phyloP scores from a whole-genome alignment of 176 grass and related monocot species.

The Triticum monococcum region DNA sequence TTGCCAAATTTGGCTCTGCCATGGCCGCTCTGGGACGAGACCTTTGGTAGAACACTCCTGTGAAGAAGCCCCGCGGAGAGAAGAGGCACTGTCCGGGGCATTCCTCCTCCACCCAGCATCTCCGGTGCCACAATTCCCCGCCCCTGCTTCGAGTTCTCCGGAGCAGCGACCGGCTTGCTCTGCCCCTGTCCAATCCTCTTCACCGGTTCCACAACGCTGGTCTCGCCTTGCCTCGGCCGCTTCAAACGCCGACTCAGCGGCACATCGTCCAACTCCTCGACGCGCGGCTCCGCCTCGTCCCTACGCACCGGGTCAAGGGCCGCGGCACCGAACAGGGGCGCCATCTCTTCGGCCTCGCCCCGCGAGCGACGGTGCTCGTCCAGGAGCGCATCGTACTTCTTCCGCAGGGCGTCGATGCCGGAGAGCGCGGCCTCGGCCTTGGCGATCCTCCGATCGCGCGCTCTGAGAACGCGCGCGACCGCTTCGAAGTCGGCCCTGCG shows the following conservation, averaged over 20 bases:
- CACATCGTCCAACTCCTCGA: not conserved
- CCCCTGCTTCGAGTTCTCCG: conserved; percentile 2
- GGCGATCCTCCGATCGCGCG: not conserved
- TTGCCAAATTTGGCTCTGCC: not conserved
- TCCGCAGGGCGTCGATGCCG: not conserved
- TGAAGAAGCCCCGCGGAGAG: not conserved
- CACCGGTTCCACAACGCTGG: not conserved
- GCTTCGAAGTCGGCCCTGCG: not conserved
- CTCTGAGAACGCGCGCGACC: not conserved
- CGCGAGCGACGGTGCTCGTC: not conserved
- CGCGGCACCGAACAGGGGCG: not conserved
- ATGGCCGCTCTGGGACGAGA: not conserved
- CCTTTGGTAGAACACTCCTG: not conserved
- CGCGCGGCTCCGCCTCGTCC: not conserved
- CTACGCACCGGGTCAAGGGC: not conserved
- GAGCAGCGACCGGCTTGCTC: not conserved
- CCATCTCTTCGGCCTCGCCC: not conserved
- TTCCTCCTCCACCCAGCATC: not conserved
- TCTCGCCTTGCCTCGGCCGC: not conserved
- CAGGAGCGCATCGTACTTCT: not conserved
- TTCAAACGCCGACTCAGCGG: not conserved
- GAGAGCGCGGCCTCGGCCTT: not conserved
- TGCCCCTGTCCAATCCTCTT: not conserved
- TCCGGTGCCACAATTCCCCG: not conserved
- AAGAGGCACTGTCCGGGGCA: not conserved